A percentile compares a stretch with the other conserved stretches of the same genome.
These are phyloP conservation scores for Podochytrium sp. DNA, from an alignment of 192 early-diverging fungal species.

Conservation along the genomic window DNA sequence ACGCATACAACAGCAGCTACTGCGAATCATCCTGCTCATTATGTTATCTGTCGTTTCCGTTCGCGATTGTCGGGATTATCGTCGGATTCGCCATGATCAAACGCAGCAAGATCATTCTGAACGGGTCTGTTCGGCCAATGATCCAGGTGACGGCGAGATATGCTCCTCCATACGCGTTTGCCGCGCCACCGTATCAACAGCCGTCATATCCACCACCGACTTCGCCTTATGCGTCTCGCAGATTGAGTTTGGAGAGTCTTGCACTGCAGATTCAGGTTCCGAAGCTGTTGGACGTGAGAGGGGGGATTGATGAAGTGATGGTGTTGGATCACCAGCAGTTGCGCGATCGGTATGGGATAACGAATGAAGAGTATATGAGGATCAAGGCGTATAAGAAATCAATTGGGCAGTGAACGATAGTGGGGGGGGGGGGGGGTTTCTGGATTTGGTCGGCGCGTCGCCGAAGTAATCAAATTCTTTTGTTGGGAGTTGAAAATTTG, in stretches of 20 bases:
- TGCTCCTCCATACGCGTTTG: too few species aligned
- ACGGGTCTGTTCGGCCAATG: not conserved
- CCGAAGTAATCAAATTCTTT: too few species aligned
- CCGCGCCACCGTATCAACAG: too few species aligned
- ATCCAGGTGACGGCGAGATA: too few species aligned
- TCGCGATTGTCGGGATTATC: not conserved
- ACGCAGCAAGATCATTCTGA: not conserved
- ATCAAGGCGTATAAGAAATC: conserved; percentile 10
- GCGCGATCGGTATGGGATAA: not conserved
- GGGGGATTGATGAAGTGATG: not conserved
- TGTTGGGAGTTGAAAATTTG: too few species aligned
- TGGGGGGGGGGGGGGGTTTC: too few species aligned
- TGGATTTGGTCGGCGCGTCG: too few species aligned
- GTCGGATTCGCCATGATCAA: not conserved
- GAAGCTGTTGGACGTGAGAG: conserved; percentile 10
- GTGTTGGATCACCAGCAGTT: not conserved
- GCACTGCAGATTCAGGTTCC: conserved; percentile 2
- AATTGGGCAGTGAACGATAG: too few species aligned
- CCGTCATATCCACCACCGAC: too few species aligned
- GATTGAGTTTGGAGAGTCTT: conserved; percentile 12
- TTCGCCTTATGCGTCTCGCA: not conserved
- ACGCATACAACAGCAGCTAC: not conserved
- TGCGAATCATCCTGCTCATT: not conserved
- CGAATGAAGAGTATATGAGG: conserved; percentile 3
- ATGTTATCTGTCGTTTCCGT: not conserved